A percentile compares a stretch with the other conserved stretches of the same genome.
These are phyloP conservation scores for Phaffia tasmanica DNA, from an alignment of 768 basidiomycete genomes.

Conservation along the genomic window DNA sequence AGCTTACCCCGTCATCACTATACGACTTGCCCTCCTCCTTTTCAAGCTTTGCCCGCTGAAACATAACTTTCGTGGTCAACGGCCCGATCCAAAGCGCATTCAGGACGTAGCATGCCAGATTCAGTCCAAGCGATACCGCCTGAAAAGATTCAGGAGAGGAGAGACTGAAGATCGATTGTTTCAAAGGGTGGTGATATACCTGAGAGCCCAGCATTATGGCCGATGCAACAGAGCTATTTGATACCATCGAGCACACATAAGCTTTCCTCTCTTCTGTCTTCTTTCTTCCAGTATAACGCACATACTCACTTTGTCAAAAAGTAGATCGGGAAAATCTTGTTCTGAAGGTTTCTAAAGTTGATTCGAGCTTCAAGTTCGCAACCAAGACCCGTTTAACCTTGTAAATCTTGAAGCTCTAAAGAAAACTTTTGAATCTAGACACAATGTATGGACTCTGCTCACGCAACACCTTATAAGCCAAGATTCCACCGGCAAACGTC, in stretches of 20 bases:
- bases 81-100: constrained; percentile 66
- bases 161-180: constrained; percentile 42
- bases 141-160: constrained; percentile 32
- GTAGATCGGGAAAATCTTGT: constrained; percentile 8
- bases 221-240: constrained; percentile 47
- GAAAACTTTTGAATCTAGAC: not conserved
- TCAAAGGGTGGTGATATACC: constrained; percentile 48
- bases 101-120: constrained; percentile 42
- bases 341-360: not conserved
- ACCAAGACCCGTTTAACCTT: not conserved
- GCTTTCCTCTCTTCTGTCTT: too few relatives aligned
- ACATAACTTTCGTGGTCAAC: constrained; percentile 63
- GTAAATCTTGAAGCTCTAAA: not conserved
- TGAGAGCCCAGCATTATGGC: constrained; percentile 41
- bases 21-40: constrained; percentile 60
- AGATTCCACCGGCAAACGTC: not conserved
- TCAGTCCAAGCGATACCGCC: constrained; percentile 29
- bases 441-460: not conserved
- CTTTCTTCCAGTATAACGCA: too few relatives aligned
- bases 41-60: constrained; percentile 59
- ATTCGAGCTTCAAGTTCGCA: constrained; percentile 3
- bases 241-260: constrained; percentile 40
- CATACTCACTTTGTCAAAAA: not conserved
- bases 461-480: constrained; percentile 5
- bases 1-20: constrained; percentile 54